Percentiles rank a stretch among this genome's conserved stretches.
Evolutionary conservation across 2,329 filamentous ascomycete genomes (phyloP).

Genomic region (Ophiocordyceps sinensis): DNA sequence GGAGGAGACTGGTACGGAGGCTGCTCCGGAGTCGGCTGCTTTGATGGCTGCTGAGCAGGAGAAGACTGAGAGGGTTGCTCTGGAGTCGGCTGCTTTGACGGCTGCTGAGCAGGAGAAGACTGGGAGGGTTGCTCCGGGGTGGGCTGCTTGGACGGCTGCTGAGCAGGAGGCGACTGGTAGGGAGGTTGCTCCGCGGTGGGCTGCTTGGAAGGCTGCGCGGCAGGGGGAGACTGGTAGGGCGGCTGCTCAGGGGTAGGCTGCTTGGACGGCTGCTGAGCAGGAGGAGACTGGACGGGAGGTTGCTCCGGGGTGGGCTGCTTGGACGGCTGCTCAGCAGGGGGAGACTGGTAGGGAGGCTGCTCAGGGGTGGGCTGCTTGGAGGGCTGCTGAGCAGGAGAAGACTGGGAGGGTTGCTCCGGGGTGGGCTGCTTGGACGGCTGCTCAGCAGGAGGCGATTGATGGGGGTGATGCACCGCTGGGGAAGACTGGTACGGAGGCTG

Average conservation of each 20-base stretch:
- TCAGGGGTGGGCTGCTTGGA: background rate
- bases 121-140: too few species aligned
- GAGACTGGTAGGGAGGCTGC: background rate
- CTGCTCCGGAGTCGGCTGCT: background rate
- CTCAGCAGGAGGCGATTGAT: background rate
- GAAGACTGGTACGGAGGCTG: background rate
- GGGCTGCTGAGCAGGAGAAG: background rate
- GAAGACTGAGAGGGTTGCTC: background rate
- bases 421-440: background rate
- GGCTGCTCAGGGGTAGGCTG: too few species aligned
- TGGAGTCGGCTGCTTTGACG: background rate
- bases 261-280: too few species aligned
- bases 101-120: background rate
- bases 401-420: background rate
- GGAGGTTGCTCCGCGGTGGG: too few species aligned
- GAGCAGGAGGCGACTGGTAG: background rate
- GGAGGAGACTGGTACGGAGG: too few species aligned
- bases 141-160: too few species aligned
- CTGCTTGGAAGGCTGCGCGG: too few species aligned
- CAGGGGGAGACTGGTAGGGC: background rate
- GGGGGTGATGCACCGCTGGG: background rate
- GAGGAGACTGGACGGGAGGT: too few species aligned
- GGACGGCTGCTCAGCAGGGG: background rate
- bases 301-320: background rate
- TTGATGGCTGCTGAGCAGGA: background rate